Conservation (phyloP, 2,329 filamentous ascomycete species). For the Cryoendolithus antarcticus region DNA sequence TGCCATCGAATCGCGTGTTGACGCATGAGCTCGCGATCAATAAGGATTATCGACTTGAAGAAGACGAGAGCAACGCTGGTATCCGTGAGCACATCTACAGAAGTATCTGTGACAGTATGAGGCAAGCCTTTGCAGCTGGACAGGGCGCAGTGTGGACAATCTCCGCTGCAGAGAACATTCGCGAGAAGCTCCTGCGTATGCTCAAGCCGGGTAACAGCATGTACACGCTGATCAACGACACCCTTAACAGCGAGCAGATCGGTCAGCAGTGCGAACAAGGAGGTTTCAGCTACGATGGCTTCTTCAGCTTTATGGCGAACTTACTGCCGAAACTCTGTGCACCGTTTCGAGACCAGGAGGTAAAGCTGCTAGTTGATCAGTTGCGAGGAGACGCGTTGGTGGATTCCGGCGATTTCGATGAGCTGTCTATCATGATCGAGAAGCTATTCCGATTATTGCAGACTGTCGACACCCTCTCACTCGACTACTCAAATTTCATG, state of each 20-base stretch:
- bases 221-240: constrained; percentile 62
- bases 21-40: constrained; percentile 73
- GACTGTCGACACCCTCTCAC: constrained; percentile 64
- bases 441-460: constrained; percentile 63
- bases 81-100: constrained; percentile 48
- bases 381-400: constrained; percentile 18
- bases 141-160: constrained; percentile 56
- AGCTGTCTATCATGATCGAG: constrained; percentile 54
- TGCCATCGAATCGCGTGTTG: constrained; percentile 64
- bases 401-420: constrained; percentile 19
- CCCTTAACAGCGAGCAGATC: constrained; percentile 61
- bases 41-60: constrained; percentile 58
- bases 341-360: constrained; percentile 65
- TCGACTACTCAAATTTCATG: constrained; percentile 74
- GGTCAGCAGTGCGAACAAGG: constrained; percentile 56
- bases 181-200: constrained; percentile 59
- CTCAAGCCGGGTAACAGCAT: constrained; percentile 60
- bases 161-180: constrained; percentile 57
- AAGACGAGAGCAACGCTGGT: constrained; percentile 42
- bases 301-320: constrained; percentile 63
- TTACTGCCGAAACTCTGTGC: constrained; percentile 70
- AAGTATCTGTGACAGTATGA: constrained; percentile 49
- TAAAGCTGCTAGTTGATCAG: constrained; percentile 54
- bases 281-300: constrained; percentile 68
- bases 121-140: constrained; percentile 49